Base-by-base conservation (phyloP, 106 monocot species). In the Acorus calamus region DNA sequence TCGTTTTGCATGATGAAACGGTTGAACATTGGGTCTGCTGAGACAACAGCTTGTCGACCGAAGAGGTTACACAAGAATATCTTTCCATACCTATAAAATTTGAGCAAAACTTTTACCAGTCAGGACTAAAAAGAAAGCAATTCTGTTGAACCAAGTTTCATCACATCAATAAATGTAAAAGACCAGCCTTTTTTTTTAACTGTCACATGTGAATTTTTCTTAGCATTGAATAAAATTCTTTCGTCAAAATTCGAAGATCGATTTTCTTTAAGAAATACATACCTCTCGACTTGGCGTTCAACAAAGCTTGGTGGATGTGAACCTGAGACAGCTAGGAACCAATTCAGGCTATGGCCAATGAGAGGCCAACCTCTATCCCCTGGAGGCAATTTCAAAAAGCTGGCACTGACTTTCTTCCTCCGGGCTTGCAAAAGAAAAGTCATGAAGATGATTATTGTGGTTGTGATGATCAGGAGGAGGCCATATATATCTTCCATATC, bases 11-110 rank as follows among this genome's bases (percentile, higher is more conserved):
- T 74, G 3, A 79, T 61, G 63, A 74, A 74, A 11, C 74, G 50
- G 69, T 79, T 79, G 66, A 79, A 79, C 5, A 5, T 47, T 3
- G 79, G 79, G 52, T 79, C 79, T 49, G 79, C 79, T 46, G 79
- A 79, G 14, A 79, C 79, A 9, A 79, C 79, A 6, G 79, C 70
- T 47, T 61, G 59, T 66, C 70, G 69, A 3, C 79, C 74, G 51
- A 79, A 79, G 13, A 79, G 44, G 55, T 50, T 79, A 52, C 79
- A 69, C 5, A 65, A 74, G 14, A 79, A 80, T 62, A 80, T 74
- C 57, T 56, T 74, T 28, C 79, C 79, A 53, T 79, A 61, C 60
- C 79, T 79, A 5, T 47, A 47, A n/a, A 64, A n/a, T n/a, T n/a
- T n/a, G 47, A 47, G 46, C 44, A 11, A 4, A 64, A 52, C 64